Base-by-base conservation (phyloP, 768 basidiomycete genomes). In the Tylopilus sp. region DNA sequence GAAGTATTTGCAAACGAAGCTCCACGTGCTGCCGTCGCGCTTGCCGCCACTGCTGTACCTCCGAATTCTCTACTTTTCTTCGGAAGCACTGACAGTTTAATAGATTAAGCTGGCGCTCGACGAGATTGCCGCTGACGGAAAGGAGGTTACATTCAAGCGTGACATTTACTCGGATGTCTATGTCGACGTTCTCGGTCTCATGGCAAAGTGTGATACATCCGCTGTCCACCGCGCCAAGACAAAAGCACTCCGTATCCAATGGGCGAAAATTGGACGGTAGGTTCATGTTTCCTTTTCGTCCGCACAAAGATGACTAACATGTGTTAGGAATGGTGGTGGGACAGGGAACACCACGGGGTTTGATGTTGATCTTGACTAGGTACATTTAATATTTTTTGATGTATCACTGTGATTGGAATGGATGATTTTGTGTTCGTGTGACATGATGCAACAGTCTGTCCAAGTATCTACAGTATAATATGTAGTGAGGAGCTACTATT, bases 71-170 rank as follows among this genome's bases (percentile, higher is more conserved):
- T 6, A 19, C 36, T 37, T 5, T 37, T 19, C n/a, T 19, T 37
- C 19, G 11, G n/a, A 34, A 12, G 7, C 14, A 34, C 33, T 16
- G 7, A 37, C 17, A n/a, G 6, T 37, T 37, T 5, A 12, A 21
- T 26, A 58, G 48, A 46, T 54, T 24, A 54, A 58, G n/a, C n/a
- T 51, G 13, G 45, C 19, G 1, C 22, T 0, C 37, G n/a, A n/a
- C n/a, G n/a, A n/a, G n/a, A n/a, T n/a, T n/a, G n/a, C n/a, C n/a
- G n/a, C n/a, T n/a, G n/a, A 52, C 4, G 42, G 40, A 14, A 55
- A 49, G 29, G 53, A 58, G 1, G 57, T 55, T 10, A 6, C 21
- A 7, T 58, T 58, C 36, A 58, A 55, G 38, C 16, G 48, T 1
- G 28, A 40, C 12, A 40, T 40, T 11, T 40, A 40, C 24, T 19